Base-by-base conservation (phyloP, 2,329 filamentous ascomycete genomes). In the Thyridium curvatum region DNA sequence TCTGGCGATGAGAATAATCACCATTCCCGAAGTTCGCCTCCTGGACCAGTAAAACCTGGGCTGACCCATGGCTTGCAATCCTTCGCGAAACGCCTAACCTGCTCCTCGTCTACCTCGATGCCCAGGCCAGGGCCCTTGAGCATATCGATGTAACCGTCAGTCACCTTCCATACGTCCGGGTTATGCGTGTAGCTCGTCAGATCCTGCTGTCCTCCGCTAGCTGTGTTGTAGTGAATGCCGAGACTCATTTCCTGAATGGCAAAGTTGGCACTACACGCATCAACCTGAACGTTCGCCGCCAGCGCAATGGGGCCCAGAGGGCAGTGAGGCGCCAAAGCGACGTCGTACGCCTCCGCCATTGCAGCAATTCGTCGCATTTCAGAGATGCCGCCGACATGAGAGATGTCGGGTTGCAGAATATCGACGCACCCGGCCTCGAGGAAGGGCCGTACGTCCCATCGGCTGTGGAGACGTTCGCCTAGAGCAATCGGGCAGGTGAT, bases 201-300 rank as follows among this genome's bases (percentile, higher is more conserved):
- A 53, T 81, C 77, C 43, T 73, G 69, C 30, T 26, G 21, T 6
- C 21, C 10, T 6, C 21, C 21, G 21, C 69, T 65, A 0, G 73
- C 71, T 2, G 65, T 68, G 45, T 84, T 84, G 52, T 84, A 85
- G 54, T 85, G 81, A 47, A 84, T 84, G 0, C 79, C 80, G 34
- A 83, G 50, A 43, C 73, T 77, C 81, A 83, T 83, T 55, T 84
- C 79, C 55, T 82, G 77, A 32, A 84, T 82, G 3, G 68, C 72
- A 52, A 77, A 82, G 59, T 77, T 83, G 42, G 62, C 67, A 34
- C 57, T 74, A 14, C 54, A 59, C 38, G 67, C 62, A 38, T 74
- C 75, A 12, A 83, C 70, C 49, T 83, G 79, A 39, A 82, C 65
- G 44, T 70, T 75, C 1, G 79, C 79, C 5, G 79, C 79, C 18